These are phyloP conservation scores for Cornus controversa DNA, from an alignment of 148 eudicot species.

Conservation along the genomic window DNA sequence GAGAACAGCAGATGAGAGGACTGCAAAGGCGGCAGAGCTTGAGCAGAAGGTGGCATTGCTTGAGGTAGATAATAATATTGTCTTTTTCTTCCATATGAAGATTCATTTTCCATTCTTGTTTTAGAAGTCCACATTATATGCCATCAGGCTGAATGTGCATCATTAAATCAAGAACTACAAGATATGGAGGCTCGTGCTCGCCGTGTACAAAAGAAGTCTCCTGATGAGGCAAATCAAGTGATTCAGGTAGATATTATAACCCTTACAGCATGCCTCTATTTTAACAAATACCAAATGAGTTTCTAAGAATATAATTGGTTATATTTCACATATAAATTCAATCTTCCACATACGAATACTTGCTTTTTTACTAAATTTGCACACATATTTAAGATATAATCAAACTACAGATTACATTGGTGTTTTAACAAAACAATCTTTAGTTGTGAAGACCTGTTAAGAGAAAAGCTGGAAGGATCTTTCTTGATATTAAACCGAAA, in stretches of 20 bases:
- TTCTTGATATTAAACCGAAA: no score
- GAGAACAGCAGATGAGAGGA: conserved; percentile 96
- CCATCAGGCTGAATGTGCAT: conserved; percentile 84
- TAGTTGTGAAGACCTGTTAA: no score
- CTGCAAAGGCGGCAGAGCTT: conserved; percentile 79
- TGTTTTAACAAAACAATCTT: no score
- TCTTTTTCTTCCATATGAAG: not conserved
- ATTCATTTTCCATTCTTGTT: not conserved
- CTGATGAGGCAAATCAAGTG: conserved; percentile 91
- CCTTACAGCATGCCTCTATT: not conserved
- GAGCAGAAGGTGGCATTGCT: conserved; percentile 95
- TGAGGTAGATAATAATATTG: conserved; percentile 56
- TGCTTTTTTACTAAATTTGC: no score
- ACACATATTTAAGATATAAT: no score
- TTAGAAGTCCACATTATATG: conserved; percentile 7
- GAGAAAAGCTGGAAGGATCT: no score
- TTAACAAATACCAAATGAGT: not conserved
- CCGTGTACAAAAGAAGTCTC: conserved; percentile 90
- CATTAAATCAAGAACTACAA: conserved; percentile 94
- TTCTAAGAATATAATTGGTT: not conserved
- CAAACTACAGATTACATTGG: no score
- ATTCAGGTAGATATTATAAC: conserved; percentile 57
- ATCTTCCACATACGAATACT: no score
- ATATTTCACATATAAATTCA: no score
- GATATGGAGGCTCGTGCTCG: conserved; percentile 95